These are phyloP conservation scores for Syzygium malaccense DNA, from an alignment of 441 rosid species.

Conservation along the genomic window DNA sequence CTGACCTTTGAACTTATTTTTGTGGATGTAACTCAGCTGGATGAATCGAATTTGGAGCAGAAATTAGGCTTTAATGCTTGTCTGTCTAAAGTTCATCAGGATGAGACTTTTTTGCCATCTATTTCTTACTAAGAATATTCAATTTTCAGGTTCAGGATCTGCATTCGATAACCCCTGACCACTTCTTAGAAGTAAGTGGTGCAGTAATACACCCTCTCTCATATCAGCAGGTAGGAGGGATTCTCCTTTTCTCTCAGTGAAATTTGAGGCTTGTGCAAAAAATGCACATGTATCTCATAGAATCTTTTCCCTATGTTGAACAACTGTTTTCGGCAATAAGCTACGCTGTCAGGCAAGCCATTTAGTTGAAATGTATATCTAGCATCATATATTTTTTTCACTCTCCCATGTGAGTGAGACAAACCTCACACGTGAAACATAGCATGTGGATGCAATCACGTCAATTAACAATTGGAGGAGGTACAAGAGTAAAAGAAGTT, in stretches of 20 bases:
- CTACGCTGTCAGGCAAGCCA: not conserved
- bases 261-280: not conserved
- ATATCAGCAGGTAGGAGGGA: slow-evolving; percentile 77
- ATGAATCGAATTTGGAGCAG: not conserved
- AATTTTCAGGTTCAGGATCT: slow-evolving; percentile 83
- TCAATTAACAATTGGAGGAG: not conserved
- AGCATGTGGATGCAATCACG: not conserved
- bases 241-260: not conserved
- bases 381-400: not conserved
- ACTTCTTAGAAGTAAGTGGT: slow-evolving; percentile 95
- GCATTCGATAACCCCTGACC: slow-evolving; percentile 82
- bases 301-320: not conserved
- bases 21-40: not conserved
- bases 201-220: slow-evolving; percentile 93
- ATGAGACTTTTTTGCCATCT: not conserved
- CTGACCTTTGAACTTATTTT: not conserved
- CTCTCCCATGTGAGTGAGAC: not conserved
- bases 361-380: not conserved
- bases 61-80: not conserved
- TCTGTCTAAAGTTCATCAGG: not conserved
- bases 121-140: not conserved
- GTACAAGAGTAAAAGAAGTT: not conserved
- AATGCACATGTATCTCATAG: not conserved
- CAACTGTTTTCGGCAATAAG: not conserved
- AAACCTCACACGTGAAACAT: not conserved